A percentile compares a stretch with the other conserved stretches of the same genome.
Conservation (phyloP, 441 rosid genomes). For the Corymbia calophylla region DNA sequence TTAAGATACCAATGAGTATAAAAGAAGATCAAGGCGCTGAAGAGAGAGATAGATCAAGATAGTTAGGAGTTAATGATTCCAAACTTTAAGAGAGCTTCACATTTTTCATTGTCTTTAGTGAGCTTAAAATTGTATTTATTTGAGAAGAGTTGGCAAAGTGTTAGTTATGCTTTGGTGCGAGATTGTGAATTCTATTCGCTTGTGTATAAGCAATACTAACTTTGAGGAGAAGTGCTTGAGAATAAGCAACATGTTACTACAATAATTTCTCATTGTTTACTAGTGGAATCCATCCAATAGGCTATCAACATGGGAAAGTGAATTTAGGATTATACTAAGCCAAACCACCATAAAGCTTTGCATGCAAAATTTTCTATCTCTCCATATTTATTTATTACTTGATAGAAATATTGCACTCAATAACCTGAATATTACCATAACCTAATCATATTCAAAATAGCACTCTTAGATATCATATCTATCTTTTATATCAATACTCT, state of each 20-base stretch:
- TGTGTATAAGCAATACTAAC: neutral
- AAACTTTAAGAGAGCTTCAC: neutral
- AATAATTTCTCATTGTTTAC: neutral
- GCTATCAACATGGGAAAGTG: fast-evolving
- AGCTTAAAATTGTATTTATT: neutral
- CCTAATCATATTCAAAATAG: neutral
- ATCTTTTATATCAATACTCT: too few relatives aligned
- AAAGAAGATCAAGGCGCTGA: neutral
- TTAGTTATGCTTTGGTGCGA: neutral
- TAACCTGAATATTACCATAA: neutral
- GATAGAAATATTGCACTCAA: neutral
- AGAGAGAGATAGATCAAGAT: neutral
- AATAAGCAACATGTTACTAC: neutral
- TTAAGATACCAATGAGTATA: neutral
- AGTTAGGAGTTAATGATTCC: neutral
- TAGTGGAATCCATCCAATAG: neutral
- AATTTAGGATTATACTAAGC: neutral
- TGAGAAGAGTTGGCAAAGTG: neutral
- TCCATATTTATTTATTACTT: neutral
- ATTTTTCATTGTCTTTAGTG: neutral
- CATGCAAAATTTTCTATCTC: neutral
- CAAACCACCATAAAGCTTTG: neutral
- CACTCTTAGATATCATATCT: too few relatives aligned
- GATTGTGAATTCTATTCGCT: neutral
- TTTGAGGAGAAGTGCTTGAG: neutral